phyloP scores from a whole-genome alignment of 2,329 filamentous ascomycete genomes.

The Fusarium stilboides region DNA sequence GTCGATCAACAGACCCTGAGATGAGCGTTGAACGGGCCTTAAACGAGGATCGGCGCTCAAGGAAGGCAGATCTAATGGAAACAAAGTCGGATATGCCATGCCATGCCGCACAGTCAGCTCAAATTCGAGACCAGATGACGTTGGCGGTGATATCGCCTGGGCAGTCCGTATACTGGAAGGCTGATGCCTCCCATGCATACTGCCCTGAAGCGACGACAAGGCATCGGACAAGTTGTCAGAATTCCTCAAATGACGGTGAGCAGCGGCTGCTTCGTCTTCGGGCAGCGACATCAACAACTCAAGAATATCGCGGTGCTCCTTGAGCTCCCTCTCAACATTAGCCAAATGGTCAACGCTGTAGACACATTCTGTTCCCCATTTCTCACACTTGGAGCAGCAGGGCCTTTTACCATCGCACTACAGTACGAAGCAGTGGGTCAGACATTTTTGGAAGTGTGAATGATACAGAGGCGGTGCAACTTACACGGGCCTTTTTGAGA shows the following conservation, averaged over 20 bases:
- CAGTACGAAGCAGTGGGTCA: constrained; percentile 21
- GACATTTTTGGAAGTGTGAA: background rate
- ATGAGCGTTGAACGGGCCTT: constrained; percentile 4
- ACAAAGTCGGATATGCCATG: constrained; percentile 32
- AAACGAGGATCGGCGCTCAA: constrained; percentile 17
- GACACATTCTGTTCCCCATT: constrained; percentile 23
- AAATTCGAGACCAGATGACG: constrained; percentile 37
- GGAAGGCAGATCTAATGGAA: constrained; percentile 30
- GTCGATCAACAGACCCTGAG: constrained; percentile 1
- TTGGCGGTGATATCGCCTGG: constrained; percentile 32
- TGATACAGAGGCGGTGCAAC: background rate
- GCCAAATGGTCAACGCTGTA: constrained; percentile 30
- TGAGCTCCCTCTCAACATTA: constrained; percentile 31
- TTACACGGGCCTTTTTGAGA: constrained; percentile 37
- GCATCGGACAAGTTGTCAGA: constrained; percentile 11
- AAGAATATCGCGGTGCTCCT: constrained; percentile 31
- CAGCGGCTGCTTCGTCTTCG: constrained; percentile 16
- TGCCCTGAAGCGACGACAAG: constrained; percentile 25
- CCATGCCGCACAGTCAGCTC: constrained; percentile 39
- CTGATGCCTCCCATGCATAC: constrained; percentile 28
- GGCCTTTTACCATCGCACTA: constrained; percentile 35
- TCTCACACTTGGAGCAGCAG: constrained; percentile 30
- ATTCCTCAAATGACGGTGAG: constrained; percentile 14
- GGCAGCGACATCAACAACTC: constrained; percentile 25
- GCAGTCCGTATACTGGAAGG: constrained; percentile 31